Percentiles rank a stretch among this genome's conserved stretches.
Conservation (phyloP, 805 yeast genomes). For the Monosporozyma servazzii region DNA sequence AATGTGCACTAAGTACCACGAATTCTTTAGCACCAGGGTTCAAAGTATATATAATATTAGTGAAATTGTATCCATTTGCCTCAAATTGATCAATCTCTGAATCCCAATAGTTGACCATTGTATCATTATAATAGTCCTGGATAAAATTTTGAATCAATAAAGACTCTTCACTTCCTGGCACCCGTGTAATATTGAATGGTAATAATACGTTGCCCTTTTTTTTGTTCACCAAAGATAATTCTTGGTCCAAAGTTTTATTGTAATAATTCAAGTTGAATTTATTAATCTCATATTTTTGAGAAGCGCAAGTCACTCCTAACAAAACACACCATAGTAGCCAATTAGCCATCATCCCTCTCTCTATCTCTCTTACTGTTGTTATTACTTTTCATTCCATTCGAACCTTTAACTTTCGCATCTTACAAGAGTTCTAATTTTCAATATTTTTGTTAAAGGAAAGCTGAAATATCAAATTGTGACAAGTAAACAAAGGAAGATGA, state of each 20-base stretch:
- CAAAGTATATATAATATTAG: slow-evolving; percentile 31
- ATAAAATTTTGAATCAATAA: slow-evolving; percentile 32
- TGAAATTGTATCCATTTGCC: slow-evolving; percentile 30
- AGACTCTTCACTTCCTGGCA: slow-evolving; percentile 38
- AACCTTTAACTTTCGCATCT: neutral
- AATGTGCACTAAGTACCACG: slow-evolving; percentile 43
- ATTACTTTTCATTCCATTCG: neutral
- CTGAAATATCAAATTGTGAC: neutral
- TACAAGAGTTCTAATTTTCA: neutral
- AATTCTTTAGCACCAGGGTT: slow-evolving; percentile 18
- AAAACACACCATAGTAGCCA: neutral
- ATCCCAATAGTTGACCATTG: slow-evolving; percentile 25
- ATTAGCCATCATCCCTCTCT: neutral
- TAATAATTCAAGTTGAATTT: slow-evolving; percentile 2
- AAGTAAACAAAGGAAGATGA: neutral
- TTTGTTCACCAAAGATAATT: slow-evolving; percentile 4
- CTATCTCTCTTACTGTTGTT: neutral
- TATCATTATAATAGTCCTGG: slow-evolving; percentile 23
- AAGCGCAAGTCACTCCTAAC: neutral
- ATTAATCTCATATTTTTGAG: neutral
- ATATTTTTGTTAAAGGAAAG: neutral
- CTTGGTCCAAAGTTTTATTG: neutral
- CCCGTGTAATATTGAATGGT: slow-evolving; percentile 33
- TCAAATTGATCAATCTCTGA: slow-evolving; percentile 28
- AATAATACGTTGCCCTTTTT: slow-evolving; percentile 12